Percentiles rank a stretch among this genome's conserved stretches.
These are phyloP conservation scores for Prunus mira DNA, from an alignment of 306 rosid genomes.

Conservation along the genomic window DNA sequence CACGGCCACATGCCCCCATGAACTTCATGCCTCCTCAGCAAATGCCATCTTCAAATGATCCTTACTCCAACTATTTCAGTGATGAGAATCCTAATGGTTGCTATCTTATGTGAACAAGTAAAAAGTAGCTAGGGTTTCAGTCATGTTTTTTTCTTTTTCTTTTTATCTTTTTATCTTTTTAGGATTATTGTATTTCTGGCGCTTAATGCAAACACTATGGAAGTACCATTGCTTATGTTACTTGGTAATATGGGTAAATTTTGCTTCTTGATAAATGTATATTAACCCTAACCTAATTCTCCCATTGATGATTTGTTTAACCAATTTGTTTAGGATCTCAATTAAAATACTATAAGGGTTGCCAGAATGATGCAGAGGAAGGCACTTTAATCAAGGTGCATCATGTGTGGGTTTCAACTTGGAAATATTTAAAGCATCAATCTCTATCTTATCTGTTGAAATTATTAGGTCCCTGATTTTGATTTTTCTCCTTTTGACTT, in stretches of 20 bases:
- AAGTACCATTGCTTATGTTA: slow-evolving; percentile 21
- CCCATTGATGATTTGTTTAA: background rate
- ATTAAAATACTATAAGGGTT: background rate
- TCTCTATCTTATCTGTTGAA: background rate
- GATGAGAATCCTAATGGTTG: slow-evolving; percentile 88
- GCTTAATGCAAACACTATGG: slow-evolving; percentile 29
- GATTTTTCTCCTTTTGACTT: background rate
- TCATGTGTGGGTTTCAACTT: slow-evolving; percentile 5
- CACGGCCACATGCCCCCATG: slow-evolving; percentile 39
- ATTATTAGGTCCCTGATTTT: background rate
- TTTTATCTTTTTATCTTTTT: background rate
- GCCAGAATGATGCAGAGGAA: background rate
- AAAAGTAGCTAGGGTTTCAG: slow-evolving; percentile 17
- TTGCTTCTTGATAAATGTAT: background rate
- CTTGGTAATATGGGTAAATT: background rate
- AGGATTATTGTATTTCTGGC: slow-evolving; percentile 4
- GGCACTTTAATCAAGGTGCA: background rate
- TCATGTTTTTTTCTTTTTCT: background rate
- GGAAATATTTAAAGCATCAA: background rate
- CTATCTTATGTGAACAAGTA: slow-evolving; percentile 56
- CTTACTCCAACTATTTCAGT: slow-evolving; percentile 58
- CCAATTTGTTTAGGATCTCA: background rate
- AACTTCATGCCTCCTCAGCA: slow-evolving; percentile 43
- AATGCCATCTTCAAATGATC: slow-evolving; percentile 45
- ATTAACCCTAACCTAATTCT: background rate